phyloP scores from a whole-genome alignment of 306 rosid genomes.

The Datisca glomerata region DNA sequence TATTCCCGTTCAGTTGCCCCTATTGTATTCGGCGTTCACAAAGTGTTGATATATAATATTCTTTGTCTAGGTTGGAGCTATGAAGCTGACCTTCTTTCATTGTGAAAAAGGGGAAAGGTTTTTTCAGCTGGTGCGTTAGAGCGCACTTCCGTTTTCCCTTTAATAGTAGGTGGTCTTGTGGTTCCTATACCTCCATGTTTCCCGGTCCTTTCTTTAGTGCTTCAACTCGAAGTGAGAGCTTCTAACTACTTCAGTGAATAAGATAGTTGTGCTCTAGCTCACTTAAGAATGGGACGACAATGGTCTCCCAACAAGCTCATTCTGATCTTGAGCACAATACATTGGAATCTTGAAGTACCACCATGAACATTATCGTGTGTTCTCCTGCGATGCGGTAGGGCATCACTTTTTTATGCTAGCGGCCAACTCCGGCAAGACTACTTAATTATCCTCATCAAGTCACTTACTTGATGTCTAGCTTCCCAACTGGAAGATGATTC shows the following conservation, averaged over 20 bases:
- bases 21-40: no score
- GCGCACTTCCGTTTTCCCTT: slow-evolving; percentile 3
- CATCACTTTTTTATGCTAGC: no score
- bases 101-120: neutral
- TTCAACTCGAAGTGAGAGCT: neutral
- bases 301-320: no score
- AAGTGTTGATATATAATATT: no score
- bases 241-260: slow-evolving; percentile 1
- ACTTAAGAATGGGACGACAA: neutral
- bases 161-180: neutral
- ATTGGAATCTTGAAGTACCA: neutral
- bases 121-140: slow-evolving; percentile 2
- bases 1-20: no score
- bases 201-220: slow-evolving; percentile 4
- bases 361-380: neutral
- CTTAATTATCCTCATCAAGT: no score
- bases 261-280: neutral
- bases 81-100: no score
- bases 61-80: no score
- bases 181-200: neutral
- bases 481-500: no score
- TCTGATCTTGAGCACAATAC: neutral
- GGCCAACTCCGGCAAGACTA: no score
- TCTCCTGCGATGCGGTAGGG: neutral
- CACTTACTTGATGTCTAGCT: no score